Evolutionary conservation across 306 rosid species (phyloP), one percentile per base, ranked within the genome.

Genomic region (Cucurbita maxima): DNA sequence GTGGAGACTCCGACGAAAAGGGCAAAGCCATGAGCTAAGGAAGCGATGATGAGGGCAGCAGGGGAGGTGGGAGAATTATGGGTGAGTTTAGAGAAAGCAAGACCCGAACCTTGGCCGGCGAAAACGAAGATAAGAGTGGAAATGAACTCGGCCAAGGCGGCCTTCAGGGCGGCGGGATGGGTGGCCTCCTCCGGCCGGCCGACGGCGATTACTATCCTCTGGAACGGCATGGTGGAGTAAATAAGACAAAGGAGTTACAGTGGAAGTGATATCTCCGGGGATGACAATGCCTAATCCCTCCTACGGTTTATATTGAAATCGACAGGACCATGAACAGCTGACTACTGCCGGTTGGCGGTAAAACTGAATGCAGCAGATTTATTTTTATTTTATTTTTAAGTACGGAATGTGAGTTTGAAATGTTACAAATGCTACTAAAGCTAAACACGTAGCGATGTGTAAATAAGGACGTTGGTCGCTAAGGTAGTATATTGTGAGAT

Each of bases 41-140:
- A 36, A 6, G 96, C 98, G 1, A 88, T 8, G 41, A 92, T 58
- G 15, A 92, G 96, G 4, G 93, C 98, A 5, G 84, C 53, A 0
- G 96, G 96, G 5, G 88, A 78, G 44, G 80, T 38, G 45, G 88
- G 38, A 1, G 82, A 96, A 75, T 82, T 12, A 71, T 70, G 0
- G 34, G 96, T 92, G 68, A 92, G 93, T 75, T 90, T 90, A 83
- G 86, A 80, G 87, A 78, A 92, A 22, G 98, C 98, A 58, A 90
- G 81, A 73, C 96, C 73, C 50, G 96, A 79, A n/a, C 98, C 98
- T 0, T 85, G 79, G 14, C 98, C 98, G 44, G 98, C 98, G 66
- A 92, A 92, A 43, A 92, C 98, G 74, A 92, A 92, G 79, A 92
- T 92, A 8, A 90, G 79, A 4, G 96, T 92, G 11, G 98, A 92